Conservation (phyloP, 140 eudicot species). For the Oenanthe javanica region DNA sequence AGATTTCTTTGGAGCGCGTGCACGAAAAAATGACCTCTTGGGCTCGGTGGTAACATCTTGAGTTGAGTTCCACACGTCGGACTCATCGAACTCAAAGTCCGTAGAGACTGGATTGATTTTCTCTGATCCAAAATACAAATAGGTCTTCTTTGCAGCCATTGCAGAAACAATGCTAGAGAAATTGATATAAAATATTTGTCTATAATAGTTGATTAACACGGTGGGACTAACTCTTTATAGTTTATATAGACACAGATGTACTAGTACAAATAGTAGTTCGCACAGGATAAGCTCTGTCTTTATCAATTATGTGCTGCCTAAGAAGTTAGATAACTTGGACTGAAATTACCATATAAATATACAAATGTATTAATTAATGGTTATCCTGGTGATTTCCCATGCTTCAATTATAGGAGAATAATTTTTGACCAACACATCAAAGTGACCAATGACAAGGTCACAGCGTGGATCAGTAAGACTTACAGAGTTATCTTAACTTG, state of each 20-base stretch:
- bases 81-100: conserved; percentile 32
- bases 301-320: neutral
- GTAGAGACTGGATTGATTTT: conserved; percentile 1
- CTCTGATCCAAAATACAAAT: conserved; percentile 6
- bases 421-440: neutral
- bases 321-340: neutral
- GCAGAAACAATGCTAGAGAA: neutral
- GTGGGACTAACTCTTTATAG: neutral
- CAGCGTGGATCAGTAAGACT: neutral
- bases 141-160: conserved; percentile 7
- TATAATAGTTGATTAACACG: neutral
- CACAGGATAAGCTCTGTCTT: neutral
- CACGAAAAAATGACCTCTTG: neutral
- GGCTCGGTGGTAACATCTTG: neutral
- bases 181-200: too few species aligned
- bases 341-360: neutral
- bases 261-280: too few species aligned
- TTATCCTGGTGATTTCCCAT: neutral
- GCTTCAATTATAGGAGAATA: too few species aligned
- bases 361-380: neutral
- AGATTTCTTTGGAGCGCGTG: conserved; percentile 6
- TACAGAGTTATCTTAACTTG: neutral
- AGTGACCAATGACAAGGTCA: neutral
- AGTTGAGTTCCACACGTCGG: conserved; percentile 25
- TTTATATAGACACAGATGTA: too few species aligned